Evolutionary conservation across 2,329 filamentous ascomycete genomes (phyloP).

Genomic region (Colletotrichum australisinense): DNA sequence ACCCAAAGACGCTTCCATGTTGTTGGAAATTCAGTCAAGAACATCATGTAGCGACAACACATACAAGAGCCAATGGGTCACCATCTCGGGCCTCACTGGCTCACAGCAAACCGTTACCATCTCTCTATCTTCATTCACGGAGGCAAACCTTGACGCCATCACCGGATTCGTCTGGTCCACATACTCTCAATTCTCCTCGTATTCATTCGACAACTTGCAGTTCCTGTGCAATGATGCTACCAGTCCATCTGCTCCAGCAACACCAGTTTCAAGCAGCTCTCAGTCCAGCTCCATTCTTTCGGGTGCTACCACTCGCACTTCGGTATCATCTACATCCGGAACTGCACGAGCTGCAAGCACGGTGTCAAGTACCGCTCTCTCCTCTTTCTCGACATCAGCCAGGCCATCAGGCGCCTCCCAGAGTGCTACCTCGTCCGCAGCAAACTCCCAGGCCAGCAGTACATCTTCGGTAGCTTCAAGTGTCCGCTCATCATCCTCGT

Average conservation of each 20-base stretch:
- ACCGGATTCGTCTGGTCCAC: slow-evolving; percentile 31
- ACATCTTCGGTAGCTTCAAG: not conserved
- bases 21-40: slow-evolving; percentile 46
- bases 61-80: slow-evolving; percentile 56
- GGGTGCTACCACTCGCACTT: not conserved
- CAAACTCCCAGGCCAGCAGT: not conserved
- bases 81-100: slow-evolving; percentile 60
- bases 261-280: not conserved
- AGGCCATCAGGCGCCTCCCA: not conserved
- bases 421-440: not conserved
- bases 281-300: not conserved
- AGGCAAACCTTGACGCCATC: slow-evolving; percentile 20
- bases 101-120: slow-evolving; percentile 60
- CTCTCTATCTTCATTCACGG: slow-evolving; percentile 50
- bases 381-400: not conserved
- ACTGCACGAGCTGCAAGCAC: slow-evolving; percentile 1
- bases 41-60: slow-evolving; percentile 54
- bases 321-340: slow-evolving; percentile 3
- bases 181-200: slow-evolving; percentile 14
- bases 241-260: not conserved
- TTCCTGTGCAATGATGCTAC: slow-evolving; percentile 11
- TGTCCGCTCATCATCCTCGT: not conserved
- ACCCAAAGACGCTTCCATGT: slow-evolving; percentile 33
- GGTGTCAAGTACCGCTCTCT: not conserved
- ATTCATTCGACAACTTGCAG: slow-evolving; percentile 22